Evolutionary conservation across 2,329 filamentous ascomycete genomes (phyloP).

Genomic region (Penicillium sp.): DNA sequence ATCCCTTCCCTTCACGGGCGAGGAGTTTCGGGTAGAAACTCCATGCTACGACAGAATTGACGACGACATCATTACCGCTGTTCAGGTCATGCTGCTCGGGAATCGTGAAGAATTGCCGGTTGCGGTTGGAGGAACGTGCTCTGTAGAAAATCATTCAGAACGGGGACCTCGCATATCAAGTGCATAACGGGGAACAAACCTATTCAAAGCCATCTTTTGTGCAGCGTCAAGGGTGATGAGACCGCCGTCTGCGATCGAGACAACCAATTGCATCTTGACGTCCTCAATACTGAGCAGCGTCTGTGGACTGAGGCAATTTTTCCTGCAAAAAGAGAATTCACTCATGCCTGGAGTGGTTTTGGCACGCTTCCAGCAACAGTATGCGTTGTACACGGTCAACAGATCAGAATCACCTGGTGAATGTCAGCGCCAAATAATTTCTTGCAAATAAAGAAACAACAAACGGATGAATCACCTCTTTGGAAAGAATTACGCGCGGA

Average conservation of each 20-base stretch:
- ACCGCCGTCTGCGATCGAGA: conserved; percentile 77
- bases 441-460: too few relatives aligned
- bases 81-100: conserved; percentile 69
- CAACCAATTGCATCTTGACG: conserved; percentile 82
- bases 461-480: conserved; percentile 43
- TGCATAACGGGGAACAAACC: conserved; percentile 35
- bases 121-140: conserved; percentile 57
- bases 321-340: conserved; percentile 86
- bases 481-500: conserved; percentile 72
- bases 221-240: conserved; percentile 69
- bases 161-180: neutral
- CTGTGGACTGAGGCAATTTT: conserved; percentile 87
- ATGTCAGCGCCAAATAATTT: too few relatives aligned
- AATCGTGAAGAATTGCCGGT: conserved; percentile 75
- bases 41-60: conserved; percentile 80
- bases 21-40: conserved; percentile 95
- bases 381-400: conserved; percentile 89
- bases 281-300: conserved; percentile 90
- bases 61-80: conserved; percentile 71
- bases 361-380: conserved; percentile 77
- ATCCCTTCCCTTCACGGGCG: conserved; percentile 74
- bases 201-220: conserved; percentile 64
- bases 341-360: conserved; percentile 65
- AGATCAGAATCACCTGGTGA: conserved; percentile 73
- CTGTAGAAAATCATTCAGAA: conserved; percentile 21